These are phyloP conservation scores for Globisporangium carolinianum DNA, from an alignment of 352 stramenopile genomes.

Conservation along the genomic window DNA sequence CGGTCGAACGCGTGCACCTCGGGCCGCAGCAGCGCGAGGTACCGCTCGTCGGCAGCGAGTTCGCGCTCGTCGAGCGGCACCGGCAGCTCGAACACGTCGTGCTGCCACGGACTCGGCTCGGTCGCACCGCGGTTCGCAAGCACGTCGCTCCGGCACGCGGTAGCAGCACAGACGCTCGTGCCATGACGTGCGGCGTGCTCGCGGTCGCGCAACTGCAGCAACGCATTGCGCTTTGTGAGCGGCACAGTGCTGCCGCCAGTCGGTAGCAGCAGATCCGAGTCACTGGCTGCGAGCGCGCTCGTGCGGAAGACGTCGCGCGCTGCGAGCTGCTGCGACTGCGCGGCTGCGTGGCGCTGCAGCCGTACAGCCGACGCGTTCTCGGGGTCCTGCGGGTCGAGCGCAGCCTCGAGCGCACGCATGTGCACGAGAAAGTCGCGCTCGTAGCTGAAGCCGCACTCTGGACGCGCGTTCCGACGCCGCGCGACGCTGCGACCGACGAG, in stretches of 20 bases:
- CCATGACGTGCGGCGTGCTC: constrained; percentile 37
- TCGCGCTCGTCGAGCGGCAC: constrained; percentile 59
- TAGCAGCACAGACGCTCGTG: constrained; percentile 30
- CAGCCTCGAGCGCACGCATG: constrained; percentile 22
- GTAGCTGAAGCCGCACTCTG: constrained; percentile 33
- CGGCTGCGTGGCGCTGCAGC: constrained; percentile 33
- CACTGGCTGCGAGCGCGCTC: constrained; percentile 12
- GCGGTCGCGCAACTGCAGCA: constrained; percentile 49
- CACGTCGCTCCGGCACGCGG: constrained; percentile 12
- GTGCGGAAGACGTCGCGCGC: constrained; percentile 43
- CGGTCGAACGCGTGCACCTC: constrained; percentile 57
- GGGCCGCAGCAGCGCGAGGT: constrained; percentile 53
- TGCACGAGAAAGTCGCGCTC: constrained; percentile 59
- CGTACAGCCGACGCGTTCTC: constrained; percentile 47
- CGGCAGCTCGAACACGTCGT: constrained; percentile 49
- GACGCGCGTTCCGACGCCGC: constrained; percentile 13
- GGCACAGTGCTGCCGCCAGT: background rate
- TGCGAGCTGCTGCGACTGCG: constrained; percentile 23
- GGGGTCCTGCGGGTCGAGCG: constrained; percentile 72
- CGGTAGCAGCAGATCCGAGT: background rate
- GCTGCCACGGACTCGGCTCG: constrained; percentile 8
- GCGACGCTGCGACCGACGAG: constrained; percentile 2
- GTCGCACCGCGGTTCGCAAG: background rate
- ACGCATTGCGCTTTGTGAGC: constrained; percentile 61
- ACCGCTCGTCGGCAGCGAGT: constrained; percentile 45